These are phyloP conservation scores for Aegilops speltoides DNA, from an alignment of 176 grass and related monocot species.

Conservation along the genomic window DNA sequence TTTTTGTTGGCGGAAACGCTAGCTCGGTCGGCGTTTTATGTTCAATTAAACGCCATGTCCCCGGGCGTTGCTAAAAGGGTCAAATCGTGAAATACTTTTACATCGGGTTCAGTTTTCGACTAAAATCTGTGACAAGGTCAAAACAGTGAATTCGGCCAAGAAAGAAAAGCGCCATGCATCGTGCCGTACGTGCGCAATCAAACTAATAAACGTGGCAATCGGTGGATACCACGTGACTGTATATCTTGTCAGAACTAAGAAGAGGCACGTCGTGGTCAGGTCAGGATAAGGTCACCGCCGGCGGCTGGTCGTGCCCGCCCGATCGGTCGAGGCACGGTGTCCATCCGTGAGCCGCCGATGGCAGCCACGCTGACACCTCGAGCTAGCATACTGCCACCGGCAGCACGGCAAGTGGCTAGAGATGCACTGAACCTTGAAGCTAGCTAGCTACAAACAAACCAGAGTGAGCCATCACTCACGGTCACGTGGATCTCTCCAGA, in stretches of 20 bases:
- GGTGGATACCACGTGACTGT: not conserved
- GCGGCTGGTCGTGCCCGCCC: not conserved
- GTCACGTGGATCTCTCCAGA: not conserved
- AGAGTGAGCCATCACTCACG: not conserved
- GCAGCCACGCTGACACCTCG: not conserved
- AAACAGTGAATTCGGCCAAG: no score
- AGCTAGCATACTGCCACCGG: not conserved
- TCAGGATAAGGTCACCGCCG: not conserved
- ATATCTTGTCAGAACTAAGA: not conserved
- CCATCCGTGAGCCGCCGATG: not conserved
- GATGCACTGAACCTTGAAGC: not conserved
- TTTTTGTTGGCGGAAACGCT: no score
- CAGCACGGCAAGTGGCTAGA: not conserved
- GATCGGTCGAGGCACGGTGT: conserved; percentile 23
- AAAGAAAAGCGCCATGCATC: no score
- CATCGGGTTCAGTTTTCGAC: no score
- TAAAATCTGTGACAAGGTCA: no score
- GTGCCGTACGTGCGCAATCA: no score
- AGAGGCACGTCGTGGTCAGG: not conserved
- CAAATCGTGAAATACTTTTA: no score
- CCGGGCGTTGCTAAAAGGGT: no score
- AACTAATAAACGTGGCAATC: no score
- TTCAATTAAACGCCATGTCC: no score
- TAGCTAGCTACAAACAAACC: not conserved
- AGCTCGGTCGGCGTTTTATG: no score